A percentile compares a stretch with the other conserved stretches of the same genome.
phyloP scores from a whole-genome alignment of 805 yeast genomes.

The Nakazawaea populi region DNA sequence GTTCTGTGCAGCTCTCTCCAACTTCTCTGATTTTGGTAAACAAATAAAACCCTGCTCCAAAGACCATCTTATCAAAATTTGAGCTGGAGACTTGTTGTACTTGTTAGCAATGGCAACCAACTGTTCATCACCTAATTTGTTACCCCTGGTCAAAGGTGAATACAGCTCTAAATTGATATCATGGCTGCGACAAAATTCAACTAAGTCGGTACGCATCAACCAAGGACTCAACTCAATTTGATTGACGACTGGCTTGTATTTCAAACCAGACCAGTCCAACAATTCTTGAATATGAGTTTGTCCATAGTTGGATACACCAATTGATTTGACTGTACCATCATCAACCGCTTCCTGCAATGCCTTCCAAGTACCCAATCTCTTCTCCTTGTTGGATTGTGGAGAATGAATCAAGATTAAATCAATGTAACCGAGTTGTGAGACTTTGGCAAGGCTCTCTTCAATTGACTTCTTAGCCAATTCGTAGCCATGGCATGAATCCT shows the following conservation, averaged over 20 bases:
- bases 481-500: slow-evolving; percentile 24
- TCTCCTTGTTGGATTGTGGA: slow-evolving; percentile 37
- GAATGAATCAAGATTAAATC: slow-evolving; percentile 52
- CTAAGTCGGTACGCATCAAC: slow-evolving; percentile 39
- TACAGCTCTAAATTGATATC: slow-evolving; percentile 54
- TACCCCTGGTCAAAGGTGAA: slow-evolving; percentile 57
- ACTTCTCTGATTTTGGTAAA: slow-evolving; percentile 27
- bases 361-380: slow-evolving; percentile 44
- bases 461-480: slow-evolving; percentile 36
- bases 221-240: slow-evolving; percentile 49
- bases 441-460: slow-evolving; percentile 33
- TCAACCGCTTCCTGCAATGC: slow-evolving; percentile 53
- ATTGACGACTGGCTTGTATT: slow-evolving; percentile 38
- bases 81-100: slow-evolving; percentile 36
- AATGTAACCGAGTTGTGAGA: slow-evolving; percentile 41
- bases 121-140: slow-evolving; percentile 35
- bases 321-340: slow-evolving; percentile 40
- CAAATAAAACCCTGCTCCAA: slow-evolving; percentile 36
- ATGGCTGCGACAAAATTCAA: slow-evolving; percentile 35
- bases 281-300: slow-evolving; percentile 50
- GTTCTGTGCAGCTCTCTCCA: slow-evolving; percentile 30
- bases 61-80: slow-evolving; percentile 42
- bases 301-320: slow-evolving; percentile 69
- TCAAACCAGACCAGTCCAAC: slow-evolving; percentile 37
- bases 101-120: slow-evolving; percentile 30